These are phyloP conservation scores for Fusarium ramigenum DNA, from an alignment of 2,329 filamentous ascomycete genomes.

Conservation along the genomic window DNA sequence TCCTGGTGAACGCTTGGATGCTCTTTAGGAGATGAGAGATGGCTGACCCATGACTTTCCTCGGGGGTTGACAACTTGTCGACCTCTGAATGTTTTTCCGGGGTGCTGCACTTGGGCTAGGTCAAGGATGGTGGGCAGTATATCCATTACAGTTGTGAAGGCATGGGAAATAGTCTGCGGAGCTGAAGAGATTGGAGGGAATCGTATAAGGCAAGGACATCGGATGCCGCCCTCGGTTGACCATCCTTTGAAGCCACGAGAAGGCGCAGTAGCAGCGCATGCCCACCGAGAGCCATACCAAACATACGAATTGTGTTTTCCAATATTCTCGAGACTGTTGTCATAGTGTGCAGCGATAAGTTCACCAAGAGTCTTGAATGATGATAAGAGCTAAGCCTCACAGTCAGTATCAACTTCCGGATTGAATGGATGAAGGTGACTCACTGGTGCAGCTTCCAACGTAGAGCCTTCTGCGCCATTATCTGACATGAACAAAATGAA, in stretches of 20 bases:
- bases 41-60: constrained; percentile 18
- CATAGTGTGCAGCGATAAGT: constrained; percentile 52
- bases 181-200: constrained; percentile 43
- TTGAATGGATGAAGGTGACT: not conserved
- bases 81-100: constrained; percentile 41
- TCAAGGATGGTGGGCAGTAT: constrained; percentile 59
- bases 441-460: constrained; percentile 67
- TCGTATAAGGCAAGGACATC: constrained; percentile 23
- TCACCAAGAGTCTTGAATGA: not conserved
- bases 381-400: not conserved
- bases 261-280: constrained; percentile 51
- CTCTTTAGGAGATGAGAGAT: constrained; percentile 1
- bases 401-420: not conserved
- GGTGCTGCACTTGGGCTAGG: constrained; percentile 55
- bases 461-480: constrained; percentile 65
- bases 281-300: constrained; percentile 69
- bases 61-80: constrained; percentile 7
- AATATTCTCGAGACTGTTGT: constrained; percentile 60
- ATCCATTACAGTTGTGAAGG: constrained; percentile 57
- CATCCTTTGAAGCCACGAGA: constrained; percentile 48
- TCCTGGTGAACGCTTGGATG: constrained; percentile 18
- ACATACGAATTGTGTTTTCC: constrained; percentile 65
- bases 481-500: constrained; percentile 65
- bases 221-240: constrained; percentile 41
- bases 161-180: constrained; percentile 45